phyloP scores from a whole-genome alignment of 2,329 filamentous ascomycete genomes.

The Gaeumannomyces sp. region DNA sequence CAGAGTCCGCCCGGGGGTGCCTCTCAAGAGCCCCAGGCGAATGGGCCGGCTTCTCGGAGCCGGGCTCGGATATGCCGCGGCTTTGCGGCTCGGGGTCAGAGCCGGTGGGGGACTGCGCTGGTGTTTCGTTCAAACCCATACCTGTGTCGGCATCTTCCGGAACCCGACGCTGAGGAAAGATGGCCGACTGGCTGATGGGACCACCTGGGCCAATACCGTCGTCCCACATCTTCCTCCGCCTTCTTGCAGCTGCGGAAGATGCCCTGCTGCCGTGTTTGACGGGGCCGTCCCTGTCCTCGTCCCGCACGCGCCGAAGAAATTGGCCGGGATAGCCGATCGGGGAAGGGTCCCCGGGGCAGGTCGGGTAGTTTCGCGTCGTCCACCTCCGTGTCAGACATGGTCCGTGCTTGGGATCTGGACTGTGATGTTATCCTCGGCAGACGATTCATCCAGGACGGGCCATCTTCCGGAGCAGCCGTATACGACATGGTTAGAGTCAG shows the following conservation, averaged over 20 bases:
- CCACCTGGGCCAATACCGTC: constrained; percentile 73
- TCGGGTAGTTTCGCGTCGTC: constrained; percentile 55
- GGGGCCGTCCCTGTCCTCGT: constrained; percentile 55
- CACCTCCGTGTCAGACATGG: constrained; percentile 71
- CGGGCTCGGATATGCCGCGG: constrained; percentile 8
- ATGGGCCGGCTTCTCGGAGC: background rate
- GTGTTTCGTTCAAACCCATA: background rate
- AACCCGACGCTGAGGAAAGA: constrained; percentile 55
- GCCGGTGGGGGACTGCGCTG: constrained; percentile 10
- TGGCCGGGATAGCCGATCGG: constrained; percentile 66
- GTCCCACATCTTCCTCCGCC: constrained; percentile 63
- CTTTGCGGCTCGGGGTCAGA: background rate
- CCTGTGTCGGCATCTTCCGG: background rate
- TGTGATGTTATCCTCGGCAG: constrained; percentile 64
- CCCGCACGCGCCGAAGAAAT: constrained; percentile 76
- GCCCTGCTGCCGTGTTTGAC: constrained; percentile 50
- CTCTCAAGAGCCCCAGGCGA: background rate
- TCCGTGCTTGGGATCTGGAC: constrained; percentile 76
- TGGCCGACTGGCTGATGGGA: constrained; percentile 84
- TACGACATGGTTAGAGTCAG: constrained; percentile 94
- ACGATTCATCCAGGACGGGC: constrained; percentile 90
- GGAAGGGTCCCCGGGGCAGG: constrained; percentile 62
- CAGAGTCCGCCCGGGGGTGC: background rate
- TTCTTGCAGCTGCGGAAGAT: constrained; percentile 53
- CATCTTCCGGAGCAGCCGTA: constrained; percentile 81